Evolutionary conservation across 805 yeast genomes (phyloP), one percentile per base, ranked within the genome.

Genomic region (Metschnikowia santaceciliae): DNA sequence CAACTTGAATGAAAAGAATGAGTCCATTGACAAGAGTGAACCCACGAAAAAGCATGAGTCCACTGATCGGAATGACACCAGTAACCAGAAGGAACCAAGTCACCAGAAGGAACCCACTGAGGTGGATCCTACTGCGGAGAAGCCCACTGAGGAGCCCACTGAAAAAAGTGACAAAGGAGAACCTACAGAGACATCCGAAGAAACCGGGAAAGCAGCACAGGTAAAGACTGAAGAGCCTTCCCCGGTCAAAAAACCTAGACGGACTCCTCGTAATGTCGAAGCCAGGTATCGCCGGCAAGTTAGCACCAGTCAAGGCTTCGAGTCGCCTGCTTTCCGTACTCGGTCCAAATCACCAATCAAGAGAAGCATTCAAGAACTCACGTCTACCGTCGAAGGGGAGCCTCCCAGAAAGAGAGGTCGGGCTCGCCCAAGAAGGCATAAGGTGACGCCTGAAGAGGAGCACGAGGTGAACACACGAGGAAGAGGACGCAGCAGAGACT

Each of bases 281-380:
- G 34, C 10, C 34, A 26, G 15, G 13, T 11, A 30, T 26, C 34
- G 11, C 26, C n/a, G n/a, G 34, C 32, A 40, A 15, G 34, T 22
- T 7, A 15, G 30, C 19, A 10, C 36, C 26, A 15, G 20, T 15
- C 46, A 42, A 22, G 52, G 33, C 10, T 33, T 35, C 3, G 57
- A 58, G 41, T 58, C 57, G 22, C 61, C 61, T 2, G 61, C 61
- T 17, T 50, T 52, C 10, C 47, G 60, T 15, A 58, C 61, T 8
- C 42, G 61, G 36, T 56, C 60, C 3, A 54, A 47, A 35, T 58
- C 61, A 26, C 61, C 61, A 1, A 56, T 58, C 44, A 58, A 58
- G 43, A 48, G 58, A 22, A 51, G 58, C 19, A 54, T 58, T 20
- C 60, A 56, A 41, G 60, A 58, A 36, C 58, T 58, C 17, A 43